A percentile compares a stretch with the other conserved stretches of the same genome.
Conservation (phyloP, 1,139 yeast species). For the Diutina pseudorugosa region DNA sequence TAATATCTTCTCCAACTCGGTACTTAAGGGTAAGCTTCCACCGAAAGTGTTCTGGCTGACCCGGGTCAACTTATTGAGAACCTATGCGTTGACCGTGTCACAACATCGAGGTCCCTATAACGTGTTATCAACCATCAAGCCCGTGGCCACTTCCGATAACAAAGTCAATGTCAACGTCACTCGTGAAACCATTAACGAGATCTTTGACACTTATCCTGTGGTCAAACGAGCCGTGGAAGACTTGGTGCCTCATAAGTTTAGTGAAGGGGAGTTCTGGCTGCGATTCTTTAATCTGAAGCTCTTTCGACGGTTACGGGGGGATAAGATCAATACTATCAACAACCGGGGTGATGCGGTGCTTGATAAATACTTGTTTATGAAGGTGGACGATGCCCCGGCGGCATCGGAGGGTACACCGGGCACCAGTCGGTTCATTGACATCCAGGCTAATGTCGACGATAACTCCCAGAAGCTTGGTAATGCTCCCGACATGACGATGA, state of each 20-base stretch:
- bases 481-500: conserved; percentile 84
- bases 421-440: conserved; percentile 43
- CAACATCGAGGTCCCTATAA: conserved; percentile 92
- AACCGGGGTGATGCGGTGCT: conserved; percentile 77
- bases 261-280: conserved; percentile 95
- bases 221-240: conserved; percentile 86
- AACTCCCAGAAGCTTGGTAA: conserved; percentile 71
- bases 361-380: conserved; percentile 69
- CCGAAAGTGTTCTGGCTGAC: conserved; percentile 86
- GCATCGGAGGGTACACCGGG: conserved; percentile 21
- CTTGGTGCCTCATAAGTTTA: conserved; percentile 67
- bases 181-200: conserved; percentile 78
- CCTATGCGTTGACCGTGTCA: conserved; percentile 72
- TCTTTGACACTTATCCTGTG: conserved; percentile 86
- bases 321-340: conserved; percentile 53
- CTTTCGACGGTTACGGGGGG: conserved; percentile 83
- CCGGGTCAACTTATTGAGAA: conserved; percentile 64
- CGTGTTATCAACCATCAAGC: conserved; percentile 85
- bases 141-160: conserved; percentile 81
- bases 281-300: conserved; percentile 83
- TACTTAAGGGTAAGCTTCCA: conserved; percentile 64
- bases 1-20: conserved; percentile 77
- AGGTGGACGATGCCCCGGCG: conserved; percentile 24
- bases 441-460: conserved; percentile 72
- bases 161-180: conserved; percentile 89